Base-by-base conservation (phyloP, 768 basidiomycete genomes). In the Suillus decipiens region DNA sequence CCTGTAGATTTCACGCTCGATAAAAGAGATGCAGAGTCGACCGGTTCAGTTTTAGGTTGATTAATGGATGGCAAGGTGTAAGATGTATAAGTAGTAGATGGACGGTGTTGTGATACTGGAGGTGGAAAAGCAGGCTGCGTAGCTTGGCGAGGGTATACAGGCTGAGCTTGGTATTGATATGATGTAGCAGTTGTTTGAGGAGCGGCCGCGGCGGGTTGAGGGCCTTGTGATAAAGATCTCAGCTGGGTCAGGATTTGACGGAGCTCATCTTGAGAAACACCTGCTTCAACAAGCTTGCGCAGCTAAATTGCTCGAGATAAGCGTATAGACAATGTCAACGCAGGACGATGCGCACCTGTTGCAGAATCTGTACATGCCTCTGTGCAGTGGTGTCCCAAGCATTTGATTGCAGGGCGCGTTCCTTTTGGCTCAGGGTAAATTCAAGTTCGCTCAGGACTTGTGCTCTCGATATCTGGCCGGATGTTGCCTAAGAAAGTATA, bases 361-460 rank as follows among this genome's bases (percentile, higher is more conserved):
- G 85, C 36, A 99, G 78, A 36, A 95, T 86, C 59, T 80, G 82
- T 10, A 97, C 82, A 65, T 98, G 94, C 61, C 83, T 86, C 63
- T 86, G 84, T 1, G 89, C 80, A 11, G 79, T 73, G 17, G 78
- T 70, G 70, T 99, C 94, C 71, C 88, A 89, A 0, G 89, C 90
- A 66, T 93, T 93, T 1, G 79, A 66, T 68, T 90, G 90, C 2
- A 92, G 67, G 12, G 81, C 79, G 8, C 91, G 86, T 69, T 95
- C 89, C 73, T 94, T 93, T 71, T 92, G 88, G 54, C 88, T 84
- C 36, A 96, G 80, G 9, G 89, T 89, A 51, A 90, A 92, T 66
- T 95, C 89, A 3, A 95, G 80, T 73, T 95, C 92, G 56, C 87
- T 87, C 6, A 94, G 80, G 5, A 96, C 95, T 75, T 93, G 92